Conservation (phyloP, 257 asterid species). For the Marsdenia floribunda region DNA sequence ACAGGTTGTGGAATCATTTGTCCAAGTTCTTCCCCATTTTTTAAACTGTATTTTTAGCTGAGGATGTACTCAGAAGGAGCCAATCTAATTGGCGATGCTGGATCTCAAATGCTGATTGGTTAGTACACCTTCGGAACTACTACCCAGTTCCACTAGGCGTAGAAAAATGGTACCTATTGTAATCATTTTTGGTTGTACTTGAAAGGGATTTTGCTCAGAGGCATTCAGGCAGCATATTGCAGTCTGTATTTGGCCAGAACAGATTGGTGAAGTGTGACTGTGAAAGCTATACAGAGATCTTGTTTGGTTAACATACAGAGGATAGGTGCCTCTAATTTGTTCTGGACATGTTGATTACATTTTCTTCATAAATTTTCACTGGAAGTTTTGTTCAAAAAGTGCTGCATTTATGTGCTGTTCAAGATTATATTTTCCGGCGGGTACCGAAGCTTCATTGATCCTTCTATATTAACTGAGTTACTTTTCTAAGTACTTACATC, state of each 20-base stretch:
- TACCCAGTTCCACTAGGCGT: neutral
- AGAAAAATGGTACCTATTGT: neutral
- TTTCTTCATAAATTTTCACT: neutral
- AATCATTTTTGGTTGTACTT: neutral
- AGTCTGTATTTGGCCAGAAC: neutral
- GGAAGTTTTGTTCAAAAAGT: neutral
- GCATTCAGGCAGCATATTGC: neutral
- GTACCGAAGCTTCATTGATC: too few relatives aligned
- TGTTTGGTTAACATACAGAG: neutral
- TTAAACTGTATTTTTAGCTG: neutral
- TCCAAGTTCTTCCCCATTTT: slow-evolving; percentile 7
- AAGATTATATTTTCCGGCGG: too few relatives aligned
- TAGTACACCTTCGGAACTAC: neutral
- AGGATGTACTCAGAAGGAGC: neutral
- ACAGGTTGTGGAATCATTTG: slow-evolving; percentile 23
- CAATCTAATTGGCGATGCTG: neutral
- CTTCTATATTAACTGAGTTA: too few relatives aligned
- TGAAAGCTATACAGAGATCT: neutral
- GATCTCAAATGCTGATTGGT: neutral
- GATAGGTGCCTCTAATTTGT: neutral
- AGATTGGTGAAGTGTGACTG: neutral
- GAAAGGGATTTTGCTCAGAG: neutral
- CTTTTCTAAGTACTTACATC: too few relatives aligned
- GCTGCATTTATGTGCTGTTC: too few relatives aligned
- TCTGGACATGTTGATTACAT: neutral